Base-by-base conservation (phyloP, 1,139 yeast genomes). In the Suhomyces wounanorum region DNA sequence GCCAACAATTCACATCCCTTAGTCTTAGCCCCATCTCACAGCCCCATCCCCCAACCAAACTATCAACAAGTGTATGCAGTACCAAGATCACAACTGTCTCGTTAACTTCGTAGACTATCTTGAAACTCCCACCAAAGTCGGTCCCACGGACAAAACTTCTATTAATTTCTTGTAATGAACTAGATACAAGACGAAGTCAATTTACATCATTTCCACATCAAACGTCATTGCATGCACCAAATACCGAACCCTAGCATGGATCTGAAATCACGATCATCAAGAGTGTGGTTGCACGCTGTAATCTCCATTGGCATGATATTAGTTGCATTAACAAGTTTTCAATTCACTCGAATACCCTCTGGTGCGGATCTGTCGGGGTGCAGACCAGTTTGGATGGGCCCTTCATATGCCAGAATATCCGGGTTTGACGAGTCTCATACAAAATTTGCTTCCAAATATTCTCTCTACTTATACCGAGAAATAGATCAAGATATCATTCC, bases 401-500 rank as follows among this genome's bases (percentile, higher is more conserved):
- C 96, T 0, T 82, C 91, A 0, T 89, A 88, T 61, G 90, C 91
- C 10, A 73, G 84, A 57, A 78, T 91, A 38, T 72, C 77, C 52
- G 89, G 86, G 2, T 88, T 92, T 64, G 95, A 89, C 65, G 76
- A 79, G 30, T 59, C 83, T 3, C 88, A 87, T 63, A 86, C 96
- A 3, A 77, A 81, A 47, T 81, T 85, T 63, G 95, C 96, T 1
- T 73, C 84, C 44, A 90, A 90, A 62, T 92, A 91, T 66, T 85
- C 92, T 17, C 69, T 92, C 6, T 89, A 87, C 60, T 73, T 91
- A 8, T 95, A 94, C 67, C 71, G 94, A 52, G 95, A 87, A 61
- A 90, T 85, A 57, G 85, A 83, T 1, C 75, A 82, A 52, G 99
- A 94, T 65, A 72, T 73, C 2, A 72, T 75, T 47, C 83, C 89